Base-by-base conservation (phyloP, 2,329 filamentous ascomycete genomes). In the Fusarium citri region DNA sequence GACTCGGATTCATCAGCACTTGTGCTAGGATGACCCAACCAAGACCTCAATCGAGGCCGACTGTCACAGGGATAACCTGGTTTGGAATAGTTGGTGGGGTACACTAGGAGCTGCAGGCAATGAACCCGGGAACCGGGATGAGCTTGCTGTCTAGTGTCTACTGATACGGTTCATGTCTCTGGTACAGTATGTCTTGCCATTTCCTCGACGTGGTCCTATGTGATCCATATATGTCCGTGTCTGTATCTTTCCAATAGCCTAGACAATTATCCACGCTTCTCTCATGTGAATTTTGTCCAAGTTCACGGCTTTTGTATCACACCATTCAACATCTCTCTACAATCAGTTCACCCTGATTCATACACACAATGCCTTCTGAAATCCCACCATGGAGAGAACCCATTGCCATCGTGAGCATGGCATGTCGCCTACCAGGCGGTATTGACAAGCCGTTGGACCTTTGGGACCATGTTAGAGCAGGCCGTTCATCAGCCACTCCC, bases 391-490 rank as follows among this genome's bases (percentile, higher is more conserved):
- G 71, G 71, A 59, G 68, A 37, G 71, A 73, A 58, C 70, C 70
- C 41, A 72, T 72, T 50, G 70, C 70, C 54, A 72, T 72, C 43
- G 70, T 72, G 28, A 59, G 70, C 50, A 72, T 72, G 70, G 72
- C 72, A 15, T 74, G 72, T 22, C 72, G 72, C 34, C 72, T 74
- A 34, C 72, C 72, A 8, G 72, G 72, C 8, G 72, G 69, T 22
- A 74, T 74, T 37, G 64, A 72, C 48, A 74, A 74, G 41, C 69
- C 72, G 14, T 59, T 55, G 6, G 72, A 74, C 47, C 64, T 74
- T 8, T 74, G 72, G 72, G 67, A 74, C 2, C 69, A 74, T 59
- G 69, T 74, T 55, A 57, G 67, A 49, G 69, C 67, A 60, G 68
- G 67, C 12, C 56, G 60, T 25, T 74, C 67, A 37, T 72, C 67